Percentiles rank a stretch among this genome's conserved stretches.
phyloP scores from a whole-genome alignment of 345 rosid species.

The Eucalyptus urophylla region DNA sequence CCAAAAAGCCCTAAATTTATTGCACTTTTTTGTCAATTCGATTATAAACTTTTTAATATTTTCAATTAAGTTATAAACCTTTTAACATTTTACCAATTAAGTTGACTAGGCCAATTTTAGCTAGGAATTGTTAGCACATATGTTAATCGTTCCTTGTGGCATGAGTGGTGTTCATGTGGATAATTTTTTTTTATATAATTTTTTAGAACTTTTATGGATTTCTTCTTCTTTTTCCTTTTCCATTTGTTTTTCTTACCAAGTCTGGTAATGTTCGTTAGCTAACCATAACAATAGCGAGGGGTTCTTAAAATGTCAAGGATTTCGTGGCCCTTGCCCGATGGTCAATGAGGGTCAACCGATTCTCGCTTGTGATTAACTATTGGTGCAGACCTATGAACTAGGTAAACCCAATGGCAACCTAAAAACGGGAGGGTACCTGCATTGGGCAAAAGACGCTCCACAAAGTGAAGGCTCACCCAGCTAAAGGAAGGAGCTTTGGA shows the following conservation, averaged over 20 bases:
- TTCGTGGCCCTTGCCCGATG: background rate
- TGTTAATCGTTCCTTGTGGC: fast-evolving
- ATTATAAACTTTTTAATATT: no score
- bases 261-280: background rate
- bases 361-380: background rate
- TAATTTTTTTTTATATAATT: no score
- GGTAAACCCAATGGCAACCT: background rate
- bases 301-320: background rate
- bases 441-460: background rate
- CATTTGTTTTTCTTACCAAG: background rate
- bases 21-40: fast-evolving
- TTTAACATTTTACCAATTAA: background rate
- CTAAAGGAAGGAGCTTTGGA: background rate
- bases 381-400: background rate
- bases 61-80: no score
- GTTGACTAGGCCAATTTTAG: background rate
- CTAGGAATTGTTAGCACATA: fast-evolving
- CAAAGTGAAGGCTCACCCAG: background rate
- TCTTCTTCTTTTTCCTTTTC: no score
- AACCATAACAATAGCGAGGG: background rate
- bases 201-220: no score
- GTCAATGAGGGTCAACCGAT: background rate
- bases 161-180: fast-evolving
- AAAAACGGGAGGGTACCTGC: background rate
- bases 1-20: fast-evolving